phyloP scores from a whole-genome alignment of 2,329 filamentous ascomycete genomes.

The Pseudocercospora eumusae region DNA sequence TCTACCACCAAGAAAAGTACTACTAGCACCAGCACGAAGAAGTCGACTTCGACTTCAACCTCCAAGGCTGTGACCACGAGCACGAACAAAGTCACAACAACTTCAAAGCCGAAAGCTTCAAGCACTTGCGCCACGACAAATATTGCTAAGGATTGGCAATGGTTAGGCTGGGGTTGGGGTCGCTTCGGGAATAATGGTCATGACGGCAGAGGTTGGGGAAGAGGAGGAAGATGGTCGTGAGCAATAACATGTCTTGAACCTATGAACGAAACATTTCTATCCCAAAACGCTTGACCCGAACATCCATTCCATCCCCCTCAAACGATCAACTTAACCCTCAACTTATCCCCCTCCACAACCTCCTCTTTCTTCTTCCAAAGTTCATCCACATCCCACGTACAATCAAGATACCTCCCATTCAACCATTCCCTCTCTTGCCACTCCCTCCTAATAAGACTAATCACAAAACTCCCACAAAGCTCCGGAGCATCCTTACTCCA shows the following conservation, averaged over 20 bases:
- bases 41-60: neutral
- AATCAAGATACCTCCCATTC: slow-evolving; percentile 40
- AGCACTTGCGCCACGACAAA: neutral
- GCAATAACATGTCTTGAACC: no score
- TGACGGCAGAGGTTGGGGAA: neutral
- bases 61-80: neutral
- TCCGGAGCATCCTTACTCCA: slow-evolving; percentile 31
- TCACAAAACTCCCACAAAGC: slow-evolving; percentile 33
- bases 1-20: neutral
- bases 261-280: no score
- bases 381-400: slow-evolving; percentile 44
- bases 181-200: neutral
- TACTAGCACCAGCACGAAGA: neutral
- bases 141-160: slow-evolving; percentile 1
- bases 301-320: neutral
- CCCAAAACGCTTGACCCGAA: no score
- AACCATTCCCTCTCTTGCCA: slow-evolving; percentile 43
- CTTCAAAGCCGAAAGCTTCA: neutral
- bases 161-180: slow-evolving; percentile 1
- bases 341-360: slow-evolving; percentile 39
- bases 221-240: neutral
- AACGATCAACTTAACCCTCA: slow-evolving; percentile 37
- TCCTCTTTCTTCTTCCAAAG: slow-evolving; percentile 38
- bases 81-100: neutral
- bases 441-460: slow-evolving; percentile 38